Percentiles rank a stretch among this genome's conserved stretches.
Conservation (phyloP, 495 filamentous ascomycete genomes). For the Trichoderma virens region DNA sequence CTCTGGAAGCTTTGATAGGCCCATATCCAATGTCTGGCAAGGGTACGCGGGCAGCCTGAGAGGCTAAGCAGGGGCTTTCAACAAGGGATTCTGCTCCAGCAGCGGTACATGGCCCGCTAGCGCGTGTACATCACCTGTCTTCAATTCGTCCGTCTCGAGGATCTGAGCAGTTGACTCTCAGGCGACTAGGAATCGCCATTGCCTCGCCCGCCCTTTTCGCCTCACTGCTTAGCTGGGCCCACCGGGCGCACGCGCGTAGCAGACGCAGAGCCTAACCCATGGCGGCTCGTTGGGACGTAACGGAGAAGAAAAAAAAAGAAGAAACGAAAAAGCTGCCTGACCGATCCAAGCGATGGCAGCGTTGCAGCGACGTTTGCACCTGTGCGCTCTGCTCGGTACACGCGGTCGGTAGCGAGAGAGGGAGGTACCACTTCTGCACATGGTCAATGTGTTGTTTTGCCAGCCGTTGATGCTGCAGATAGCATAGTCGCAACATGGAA, state of each 20-base stretch:
- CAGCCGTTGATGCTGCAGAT: conserved; percentile 6
- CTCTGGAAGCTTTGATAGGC: background rate
- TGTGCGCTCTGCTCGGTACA: background rate
- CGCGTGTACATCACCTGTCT: conserved; percentile 2
- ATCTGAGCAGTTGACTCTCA: background rate
- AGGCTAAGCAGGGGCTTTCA: background rate
- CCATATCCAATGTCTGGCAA: background rate
- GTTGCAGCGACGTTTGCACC: too few species aligned
- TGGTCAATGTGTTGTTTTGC: too few species aligned
- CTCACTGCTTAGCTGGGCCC: conserved; percentile 6
- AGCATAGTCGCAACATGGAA: conserved; percentile 6
- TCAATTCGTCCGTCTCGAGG: conserved; percentile 7
- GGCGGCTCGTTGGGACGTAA: background rate
- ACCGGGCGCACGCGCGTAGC: background rate
- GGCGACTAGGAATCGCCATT: background rate
- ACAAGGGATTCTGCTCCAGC: background rate
- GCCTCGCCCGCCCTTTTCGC: background rate
- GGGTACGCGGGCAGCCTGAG: background rate
- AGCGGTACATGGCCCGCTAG: background rate
- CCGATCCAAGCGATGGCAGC: background rate
- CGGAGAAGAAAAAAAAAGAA: background rate
- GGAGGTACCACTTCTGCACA: background rate
- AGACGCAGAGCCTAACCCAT: background rate
- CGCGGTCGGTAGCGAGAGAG: conserved; percentile 2
- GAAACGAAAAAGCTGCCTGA: background rate